Percentiles rank a stretch among this genome's conserved stretches.
Conservation (phyloP, 805 yeast species). For the Candida schatavii region DNA sequence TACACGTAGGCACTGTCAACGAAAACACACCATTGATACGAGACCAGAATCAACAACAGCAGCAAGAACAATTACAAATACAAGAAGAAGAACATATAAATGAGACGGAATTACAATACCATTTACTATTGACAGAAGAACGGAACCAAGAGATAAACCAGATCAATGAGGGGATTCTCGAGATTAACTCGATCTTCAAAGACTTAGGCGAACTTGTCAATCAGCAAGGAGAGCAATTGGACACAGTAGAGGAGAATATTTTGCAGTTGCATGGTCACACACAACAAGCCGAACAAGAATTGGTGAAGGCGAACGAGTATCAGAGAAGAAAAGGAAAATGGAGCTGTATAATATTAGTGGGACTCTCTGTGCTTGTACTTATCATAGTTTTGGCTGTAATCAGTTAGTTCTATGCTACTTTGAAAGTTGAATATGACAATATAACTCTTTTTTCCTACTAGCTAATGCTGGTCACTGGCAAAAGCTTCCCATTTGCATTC, state of each 20-base stretch:
- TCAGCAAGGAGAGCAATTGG: slow-evolving; percentile 84
- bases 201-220: slow-evolving; percentile 75
- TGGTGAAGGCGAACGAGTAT: slow-evolving; percentile 70
- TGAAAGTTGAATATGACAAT: too few relatives aligned
- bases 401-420: slow-evolving; percentile 35
- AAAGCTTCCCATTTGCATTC: too few relatives aligned
- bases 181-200: slow-evolving; percentile 80
- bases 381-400: slow-evolving; percentile 56
- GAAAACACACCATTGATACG: slow-evolving; percentile 42
- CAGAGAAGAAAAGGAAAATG: slow-evolving; percentile 71
- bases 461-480: too few relatives aligned
- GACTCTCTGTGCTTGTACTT: slow-evolving; percentile 56
- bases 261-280: slow-evolving; percentile 60
- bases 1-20: too few relatives aligned
- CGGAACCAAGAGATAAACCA: slow-evolving; percentile 69
- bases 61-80: slow-evolving; percentile 29
- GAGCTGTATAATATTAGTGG: slow-evolving; percentile 63
- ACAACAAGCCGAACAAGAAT: slow-evolving; percentile 67
- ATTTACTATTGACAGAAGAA: slow-evolving; percentile 62
- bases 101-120: slow-evolving; percentile 56
- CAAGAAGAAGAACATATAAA: slow-evolving; percentile 46
- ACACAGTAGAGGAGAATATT: slow-evolving; percentile 79
- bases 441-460: too few relatives aligned
- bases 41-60: slow-evolving; percentile 21
- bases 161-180: slow-evolving; percentile 75